Evolutionary conservation across 164 flowering plant genomes (phyloP), one percentile per base, ranked within the genome.

Genomic region (Malania oleifera): DNA sequence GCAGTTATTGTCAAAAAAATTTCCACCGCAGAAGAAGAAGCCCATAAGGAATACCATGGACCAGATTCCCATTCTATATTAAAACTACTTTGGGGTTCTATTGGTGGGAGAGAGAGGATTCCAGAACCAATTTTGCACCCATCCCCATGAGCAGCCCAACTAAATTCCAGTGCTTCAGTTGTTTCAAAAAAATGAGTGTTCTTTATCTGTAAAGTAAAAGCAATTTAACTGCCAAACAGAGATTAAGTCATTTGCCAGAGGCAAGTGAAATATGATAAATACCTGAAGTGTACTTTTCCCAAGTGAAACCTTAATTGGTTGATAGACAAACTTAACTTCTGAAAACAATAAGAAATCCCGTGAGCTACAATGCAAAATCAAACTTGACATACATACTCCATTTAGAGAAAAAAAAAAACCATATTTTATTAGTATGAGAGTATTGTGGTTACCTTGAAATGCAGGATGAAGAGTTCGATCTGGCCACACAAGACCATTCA

Each of bases 401-500:
- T n/a, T n/a, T n/a, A n/a, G n/a, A n/a, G n/a, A n/a, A n/a, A n/a
- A n/a, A n/a, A n/a, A n/a, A n/a, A n/a, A n/a, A n/a, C n/a, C n/a
- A n/a, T 19, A 3, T n/a, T 38, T 19, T 1, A 22, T 22, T 23
- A 54, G 20, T 50, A 13, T 15, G 13, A 13, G 9, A 46, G 28
- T 23, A 57, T 40, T 61, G 3, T 41, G 18, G 17, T 65, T 78
- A 86, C 98, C 98, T 66, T 87, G 74, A 52, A 93, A 20, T 59
- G 89, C 96, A 56, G 98, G 98, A 76, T 93, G 98, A 59, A 90
- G 85, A 57, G 85, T 84, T 69, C 98, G 81, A 73, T 93, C 98
- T 40, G 98, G 97, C 97, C 97, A 93, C 11, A 52, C 64, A 54
- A 93, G 61, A 13, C 98, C 98, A 70, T 90, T 85, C 61, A 90